Conservation (phyloP, 345 rosid species). For the Salix exigua region DNA sequence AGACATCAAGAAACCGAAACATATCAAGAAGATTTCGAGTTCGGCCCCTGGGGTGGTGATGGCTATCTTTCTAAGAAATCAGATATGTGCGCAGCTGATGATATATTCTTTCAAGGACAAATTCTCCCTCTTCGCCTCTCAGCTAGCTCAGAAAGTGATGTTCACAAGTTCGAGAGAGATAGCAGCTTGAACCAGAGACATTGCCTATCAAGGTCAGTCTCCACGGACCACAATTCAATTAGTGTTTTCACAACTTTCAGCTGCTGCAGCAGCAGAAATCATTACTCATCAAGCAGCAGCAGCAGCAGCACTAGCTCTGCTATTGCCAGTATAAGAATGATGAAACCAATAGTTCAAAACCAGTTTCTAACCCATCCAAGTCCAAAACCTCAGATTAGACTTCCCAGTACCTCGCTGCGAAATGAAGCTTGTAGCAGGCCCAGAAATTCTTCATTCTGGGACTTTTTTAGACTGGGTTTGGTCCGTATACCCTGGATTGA, state of each 20-base stretch:
- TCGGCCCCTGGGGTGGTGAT: conserved; percentile 34
- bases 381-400: conserved; percentile 69
- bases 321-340: conserved; percentile 1
- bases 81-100: conserved; percentile 74
- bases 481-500: conserved; percentile 82
- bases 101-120: conserved; percentile 66
- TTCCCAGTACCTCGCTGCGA: conserved; percentile 27
- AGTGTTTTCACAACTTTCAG: conserved; percentile 33
- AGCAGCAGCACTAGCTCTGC: background rate
- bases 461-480: conserved; percentile 55
- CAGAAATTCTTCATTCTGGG: conserved; percentile 64
- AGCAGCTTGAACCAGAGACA: conserved; percentile 17
- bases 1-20: conserved; percentile 15
- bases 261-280: conserved; percentile 40
- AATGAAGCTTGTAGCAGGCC: conserved; percentile 23
- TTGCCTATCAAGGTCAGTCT: conserved; percentile 47
- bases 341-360: conserved; percentile 39
- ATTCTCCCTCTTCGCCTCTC: conserved; percentile 66
- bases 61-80: conserved; percentile 36
- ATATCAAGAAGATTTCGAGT: conserved; percentile 50
- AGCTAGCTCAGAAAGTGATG: conserved; percentile 44
- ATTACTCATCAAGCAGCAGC: conserved; percentile 29
- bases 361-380: conserved; percentile 58
- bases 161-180: conserved; percentile 1
- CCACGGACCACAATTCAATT: conserved; percentile 38